Evolutionary conservation across 192 early-diverging fungal genomes (phyloP), one percentile per base, ranked within the genome.

Genomic region (Backusella morwellensis): DNA sequence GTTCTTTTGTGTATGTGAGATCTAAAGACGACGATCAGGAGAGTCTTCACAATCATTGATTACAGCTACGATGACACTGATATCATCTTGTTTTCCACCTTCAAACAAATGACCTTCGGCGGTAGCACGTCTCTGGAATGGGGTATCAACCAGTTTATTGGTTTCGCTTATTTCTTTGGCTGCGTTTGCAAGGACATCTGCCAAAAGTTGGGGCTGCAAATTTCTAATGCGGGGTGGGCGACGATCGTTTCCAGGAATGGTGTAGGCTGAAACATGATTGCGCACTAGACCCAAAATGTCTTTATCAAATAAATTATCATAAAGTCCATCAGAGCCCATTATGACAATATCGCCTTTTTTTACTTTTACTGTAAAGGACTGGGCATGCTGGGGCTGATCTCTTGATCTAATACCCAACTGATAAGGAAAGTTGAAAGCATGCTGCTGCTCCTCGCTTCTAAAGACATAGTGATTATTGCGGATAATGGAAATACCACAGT

Each of bases 271-370:
- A 8, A 76, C 41, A 80, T 67, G 67, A 26, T 71, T 84, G 52
- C 47, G 78, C 78, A 73, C 80, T 74, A 78, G 79, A 77, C 52
- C 96, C 35, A 99, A 78, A 77, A 99, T 97, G 66, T 99, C 97
- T 68, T 96, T 94, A 77, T 99, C 98, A 88, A 97, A 98, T 15
- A 99, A 83, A 74, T 99, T 99, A 87, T 99, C 98, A 84, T 97
- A 98, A 52, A 99, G 85, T 15, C 98, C 97, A 83, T 99, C 98
- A 1, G 92, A 90, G 17, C 93, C 98, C 72, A 99, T 82, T 15
- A 99, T 88, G 14, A 99, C 91, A 69, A 99, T 91, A 79, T 99
- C 98, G 50, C 94, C 95, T 79, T 94, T 92, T 72, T 94, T 88
- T 17, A 97, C 90, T 77, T 96, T 95, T 26, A 98, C 87, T 7